Conservation (phyloP, 352 stramenopile species). For the Poterioochromonas sp. region DNA sequence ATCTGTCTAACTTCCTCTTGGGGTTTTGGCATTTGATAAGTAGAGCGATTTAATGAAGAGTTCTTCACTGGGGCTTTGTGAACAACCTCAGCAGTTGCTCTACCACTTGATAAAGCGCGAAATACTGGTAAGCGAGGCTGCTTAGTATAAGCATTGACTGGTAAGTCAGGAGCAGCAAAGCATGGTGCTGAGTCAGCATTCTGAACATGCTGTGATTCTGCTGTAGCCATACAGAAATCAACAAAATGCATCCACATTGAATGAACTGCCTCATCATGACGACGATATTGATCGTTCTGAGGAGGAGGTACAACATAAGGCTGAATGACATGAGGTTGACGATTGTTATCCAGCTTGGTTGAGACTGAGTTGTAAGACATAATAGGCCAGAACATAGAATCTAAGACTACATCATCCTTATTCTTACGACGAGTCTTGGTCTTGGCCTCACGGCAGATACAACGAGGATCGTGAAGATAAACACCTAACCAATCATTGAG, state of each 20-base stretch:
- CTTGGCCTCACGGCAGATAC: not conserved
- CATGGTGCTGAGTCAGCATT: not conserved
- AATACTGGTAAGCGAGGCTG: not conserved
- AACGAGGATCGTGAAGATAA: conserved; percentile 30
- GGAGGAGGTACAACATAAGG: not conserved
- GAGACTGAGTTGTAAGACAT: not conserved
- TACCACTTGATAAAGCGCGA: not conserved
- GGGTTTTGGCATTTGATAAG: too few relatives aligned
- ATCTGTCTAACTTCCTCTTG: too few relatives aligned
- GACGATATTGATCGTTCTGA: not conserved
- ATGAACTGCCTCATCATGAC: not conserved
- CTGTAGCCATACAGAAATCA: not conserved
- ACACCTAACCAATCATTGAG: not conserved
- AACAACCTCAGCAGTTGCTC: too few relatives aligned
- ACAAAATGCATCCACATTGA: conserved; percentile 31
- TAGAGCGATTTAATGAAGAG: too few relatives aligned
- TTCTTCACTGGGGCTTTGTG: too few relatives aligned
- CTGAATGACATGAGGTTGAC: conserved; percentile 25
- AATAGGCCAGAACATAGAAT: conserved; percentile 33
- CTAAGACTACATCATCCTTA: conserved; percentile 9
- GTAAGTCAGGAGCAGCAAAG: not conserved
- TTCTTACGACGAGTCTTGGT: conserved; percentile 21
- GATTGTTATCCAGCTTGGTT: not conserved
- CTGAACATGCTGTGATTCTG: not conserved
- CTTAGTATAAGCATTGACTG: not conserved